These are phyloP conservation scores for Lathyrus tuberosus DNA, from an alignment of 306 rosid genomes.

Conservation along the genomic window DNA sequence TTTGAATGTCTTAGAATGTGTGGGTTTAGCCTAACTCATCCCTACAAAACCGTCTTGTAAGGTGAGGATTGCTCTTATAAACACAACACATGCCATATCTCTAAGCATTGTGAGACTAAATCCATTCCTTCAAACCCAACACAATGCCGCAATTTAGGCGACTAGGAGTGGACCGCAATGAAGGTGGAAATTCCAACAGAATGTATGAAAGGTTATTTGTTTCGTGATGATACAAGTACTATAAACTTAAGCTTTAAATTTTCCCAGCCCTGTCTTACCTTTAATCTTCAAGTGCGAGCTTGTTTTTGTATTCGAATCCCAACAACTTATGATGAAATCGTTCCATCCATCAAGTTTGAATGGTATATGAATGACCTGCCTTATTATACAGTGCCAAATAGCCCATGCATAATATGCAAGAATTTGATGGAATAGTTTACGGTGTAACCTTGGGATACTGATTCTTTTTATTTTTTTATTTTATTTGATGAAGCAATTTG, in stretches of 20 bases:
- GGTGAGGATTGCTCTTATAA: too few relatives aligned
- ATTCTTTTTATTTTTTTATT: slow-evolving; percentile 22
- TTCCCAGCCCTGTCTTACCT: neutral
- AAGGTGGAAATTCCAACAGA: neutral
- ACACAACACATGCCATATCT: too few relatives aligned
- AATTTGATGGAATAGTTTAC: slow-evolving; percentile 25
- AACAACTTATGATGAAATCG: neutral
- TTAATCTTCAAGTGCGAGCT: neutral
- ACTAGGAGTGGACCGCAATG: too few relatives aligned
- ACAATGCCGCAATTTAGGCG: too few relatives aligned
- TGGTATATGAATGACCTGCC: slow-evolving; percentile 10
- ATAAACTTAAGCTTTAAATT: slow-evolving; percentile 10
- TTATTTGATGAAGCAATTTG: slow-evolving; percentile 25
- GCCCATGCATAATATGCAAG: slow-evolving; percentile 7
- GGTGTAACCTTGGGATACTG: slow-evolving; percentile 19
- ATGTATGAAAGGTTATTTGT: neutral
- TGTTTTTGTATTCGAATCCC: slow-evolving; percentile 19
- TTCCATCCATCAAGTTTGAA: slow-evolving; percentile 5
- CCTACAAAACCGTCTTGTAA: too few relatives aligned
- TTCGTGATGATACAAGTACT: slow-evolving; percentile 4
- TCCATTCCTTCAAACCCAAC: too few relatives aligned
- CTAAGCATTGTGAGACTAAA: too few relatives aligned
- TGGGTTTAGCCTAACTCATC: too few relatives aligned
- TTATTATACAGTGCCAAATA: slow-evolving; percentile 23
- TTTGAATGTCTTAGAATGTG: neutral